Evolutionary conservation across 2,329 filamentous ascomycete genomes (phyloP).

Genomic region (Aspergillus vadensis): DNA sequence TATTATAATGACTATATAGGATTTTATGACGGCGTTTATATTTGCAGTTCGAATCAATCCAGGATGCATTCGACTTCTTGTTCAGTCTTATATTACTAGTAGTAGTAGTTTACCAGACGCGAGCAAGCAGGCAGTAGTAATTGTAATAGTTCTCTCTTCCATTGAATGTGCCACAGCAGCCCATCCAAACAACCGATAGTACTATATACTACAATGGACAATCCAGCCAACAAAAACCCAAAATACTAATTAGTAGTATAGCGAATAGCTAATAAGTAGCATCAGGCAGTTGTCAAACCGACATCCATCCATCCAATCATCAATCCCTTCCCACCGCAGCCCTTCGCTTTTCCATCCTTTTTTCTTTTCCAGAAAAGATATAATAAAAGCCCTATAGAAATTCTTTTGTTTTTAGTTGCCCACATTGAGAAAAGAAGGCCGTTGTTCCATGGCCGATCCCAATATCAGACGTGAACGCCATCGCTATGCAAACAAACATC

Average conservation of each 20-base stretch:
- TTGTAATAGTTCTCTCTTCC: neutral
- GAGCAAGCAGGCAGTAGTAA: neutral
- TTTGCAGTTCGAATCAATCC: neutral
- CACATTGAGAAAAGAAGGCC: slow-evolving; percentile 14
- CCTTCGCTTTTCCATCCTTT: neutral
- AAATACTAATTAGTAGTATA: neutral
- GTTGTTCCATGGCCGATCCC: slow-evolving; percentile 13
- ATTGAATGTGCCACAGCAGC: neutral
- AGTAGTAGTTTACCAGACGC: neutral
- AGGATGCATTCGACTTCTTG: neutral
- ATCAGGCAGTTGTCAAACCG: neutral
- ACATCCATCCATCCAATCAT: neutral
- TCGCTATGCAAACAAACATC: slow-evolving; percentile 40
- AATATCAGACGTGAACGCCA: slow-evolving; percentile 34
- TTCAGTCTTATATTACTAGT: neutral
- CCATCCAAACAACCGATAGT: neutral
- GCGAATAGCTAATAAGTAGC: too few species aligned
- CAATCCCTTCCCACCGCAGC: neutral
- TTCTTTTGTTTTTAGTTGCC: slow-evolving; percentile 1
- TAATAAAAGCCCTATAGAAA: neutral
- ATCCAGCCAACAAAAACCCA: neutral
- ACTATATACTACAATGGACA: neutral
- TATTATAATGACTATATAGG: slow-evolving; percentile 1
- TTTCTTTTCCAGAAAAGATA: neutral
- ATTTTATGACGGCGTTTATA: neutral